Conservation (phyloP, 345 rosid species). For the Eucalyptus cloeziana region DNA sequence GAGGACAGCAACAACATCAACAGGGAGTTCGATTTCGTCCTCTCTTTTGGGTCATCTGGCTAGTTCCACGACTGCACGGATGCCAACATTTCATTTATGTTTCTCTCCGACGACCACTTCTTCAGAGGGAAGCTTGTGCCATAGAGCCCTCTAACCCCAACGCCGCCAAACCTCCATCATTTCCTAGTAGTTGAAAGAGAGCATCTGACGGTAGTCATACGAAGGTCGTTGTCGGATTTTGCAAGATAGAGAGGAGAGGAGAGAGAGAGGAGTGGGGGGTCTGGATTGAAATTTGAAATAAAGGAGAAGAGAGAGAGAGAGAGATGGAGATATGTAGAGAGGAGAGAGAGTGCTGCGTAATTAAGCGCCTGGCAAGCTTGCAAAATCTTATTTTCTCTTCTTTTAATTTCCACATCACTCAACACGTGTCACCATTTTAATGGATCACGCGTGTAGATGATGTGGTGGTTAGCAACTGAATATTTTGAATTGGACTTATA, state of each 20-base stretch:
- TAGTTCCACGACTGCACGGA: neutral
- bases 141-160: neutral
- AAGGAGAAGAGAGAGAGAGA: too few species aligned
- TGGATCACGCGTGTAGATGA: too few species aligned
- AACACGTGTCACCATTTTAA: too few species aligned
- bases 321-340: fast-evolving
- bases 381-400: too few species aligned
- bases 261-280: neutral
- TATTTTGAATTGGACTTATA: neutral
- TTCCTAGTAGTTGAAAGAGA: neutral
- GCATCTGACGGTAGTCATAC: fast-evolving
- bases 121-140: too few species aligned
- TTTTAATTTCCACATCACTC: too few species aligned
- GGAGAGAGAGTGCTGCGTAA: too few species aligned
- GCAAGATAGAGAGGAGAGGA: neutral
- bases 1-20: fast-evolving
- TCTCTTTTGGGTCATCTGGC: fast-evolving
- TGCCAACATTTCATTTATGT: too few species aligned
- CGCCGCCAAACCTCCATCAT: fast-evolving
- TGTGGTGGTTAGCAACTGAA: fast-evolving
- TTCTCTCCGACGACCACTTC: neutral
- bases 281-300: too few species aligned
- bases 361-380: too few species aligned
- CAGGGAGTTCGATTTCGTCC: neutral
- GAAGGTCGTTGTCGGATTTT: too few species aligned